Conservation (phyloP, 202 grass and related monocot genomes). For the Tripidium arundinaceum region DNA sequence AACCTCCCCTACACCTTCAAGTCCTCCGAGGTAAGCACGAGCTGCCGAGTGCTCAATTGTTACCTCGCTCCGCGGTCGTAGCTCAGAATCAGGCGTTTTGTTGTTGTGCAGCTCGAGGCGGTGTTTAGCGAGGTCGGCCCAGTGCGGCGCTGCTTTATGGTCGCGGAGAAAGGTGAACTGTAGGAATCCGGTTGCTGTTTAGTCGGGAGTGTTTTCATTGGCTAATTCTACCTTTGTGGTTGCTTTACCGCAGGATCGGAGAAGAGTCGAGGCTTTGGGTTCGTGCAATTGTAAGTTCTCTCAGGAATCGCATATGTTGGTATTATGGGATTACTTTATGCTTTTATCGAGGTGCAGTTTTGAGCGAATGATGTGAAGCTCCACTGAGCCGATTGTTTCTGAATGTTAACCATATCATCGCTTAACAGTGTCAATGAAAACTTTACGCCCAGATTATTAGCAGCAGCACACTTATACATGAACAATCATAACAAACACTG, state of each 20-base stretch:
- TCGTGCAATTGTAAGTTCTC: slow-evolving; percentile 85
- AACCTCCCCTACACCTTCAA: slow-evolving; percentile 87
- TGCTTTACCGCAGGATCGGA: slow-evolving; percentile 60
- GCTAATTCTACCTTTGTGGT: background rate
- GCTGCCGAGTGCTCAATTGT: background rate
- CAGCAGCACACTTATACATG: slow-evolving; percentile 1
- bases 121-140: slow-evolving; percentile 86
- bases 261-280: slow-evolving; percentile 74
- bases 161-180: slow-evolving; percentile 57
- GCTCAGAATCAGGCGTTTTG: background rate
- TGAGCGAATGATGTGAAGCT: background rate
- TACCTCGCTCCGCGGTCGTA: background rate
- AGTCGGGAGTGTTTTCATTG: background rate
- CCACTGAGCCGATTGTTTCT: background rate
- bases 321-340: background rate
- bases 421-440: background rate
- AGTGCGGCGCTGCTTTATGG: slow-evolving; percentile 89
- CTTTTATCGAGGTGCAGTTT: background rate
- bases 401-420: background rate
- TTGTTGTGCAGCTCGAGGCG: slow-evolving; percentile 57
- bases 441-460: background rate
- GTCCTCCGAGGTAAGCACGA: slow-evolving; percentile 55
- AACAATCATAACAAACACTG: background rate
- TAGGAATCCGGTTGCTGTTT: background rate
- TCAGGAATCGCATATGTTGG: background rate